A percentile compares a stretch with the other conserved stretches of the same genome.
phyloP scores from a whole-genome alignment of 139 green algal species.

The Chlorella sp. region DNA sequence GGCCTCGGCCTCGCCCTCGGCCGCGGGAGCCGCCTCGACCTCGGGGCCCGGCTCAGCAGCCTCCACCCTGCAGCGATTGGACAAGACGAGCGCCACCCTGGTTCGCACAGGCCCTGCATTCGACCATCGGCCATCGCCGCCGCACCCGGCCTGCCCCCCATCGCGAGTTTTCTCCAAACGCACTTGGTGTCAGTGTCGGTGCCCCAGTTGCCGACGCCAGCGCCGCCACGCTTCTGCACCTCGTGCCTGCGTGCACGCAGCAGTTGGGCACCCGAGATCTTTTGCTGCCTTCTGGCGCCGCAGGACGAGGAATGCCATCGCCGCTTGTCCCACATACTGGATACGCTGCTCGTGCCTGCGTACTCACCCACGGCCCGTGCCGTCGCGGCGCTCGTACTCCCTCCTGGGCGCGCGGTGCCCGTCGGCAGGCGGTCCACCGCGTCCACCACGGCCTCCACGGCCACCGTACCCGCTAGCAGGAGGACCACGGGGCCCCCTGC shows the following conservation, averaged over 20 bases:
- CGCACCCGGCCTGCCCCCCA: too few relatives aligned
- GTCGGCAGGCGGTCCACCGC: slow-evolving; percentile 14
- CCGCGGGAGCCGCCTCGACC: slow-evolving; percentile 24
- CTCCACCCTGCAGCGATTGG: too few relatives aligned
- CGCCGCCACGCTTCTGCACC: slow-evolving; percentile 70
- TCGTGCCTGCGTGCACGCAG: slow-evolving; percentile 52
- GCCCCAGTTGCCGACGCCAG: slow-evolving; percentile 78
- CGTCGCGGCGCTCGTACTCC: slow-evolving; percentile 78
- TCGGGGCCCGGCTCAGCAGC: slow-evolving; percentile 14
- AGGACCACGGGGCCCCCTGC: too few relatives aligned
- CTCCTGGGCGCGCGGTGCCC: slow-evolving; percentile 32
- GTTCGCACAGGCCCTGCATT: too few relatives aligned
- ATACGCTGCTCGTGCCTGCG: neutral
- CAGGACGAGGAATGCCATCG: too few relatives aligned
- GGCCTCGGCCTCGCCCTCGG: slow-evolving; percentile 20
- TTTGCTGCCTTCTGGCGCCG: neutral
- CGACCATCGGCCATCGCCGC: too few relatives aligned
- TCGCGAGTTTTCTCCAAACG: too few relatives aligned
- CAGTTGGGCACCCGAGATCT: neutral
- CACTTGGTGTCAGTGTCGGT: too few relatives aligned
- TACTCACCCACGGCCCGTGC: slow-evolving; percentile 69
- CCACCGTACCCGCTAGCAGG: too few relatives aligned
- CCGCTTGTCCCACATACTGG: too few relatives aligned
- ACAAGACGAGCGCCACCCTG: too few relatives aligned
- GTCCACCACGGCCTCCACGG: slow-evolving; percentile 24